A percentile compares a stretch with the other conserved stretches of the same genome.
phyloP scores from a whole-genome alignment of 2,329 filamentous ascomycete genomes.

The Blumeria graminis region DNA sequence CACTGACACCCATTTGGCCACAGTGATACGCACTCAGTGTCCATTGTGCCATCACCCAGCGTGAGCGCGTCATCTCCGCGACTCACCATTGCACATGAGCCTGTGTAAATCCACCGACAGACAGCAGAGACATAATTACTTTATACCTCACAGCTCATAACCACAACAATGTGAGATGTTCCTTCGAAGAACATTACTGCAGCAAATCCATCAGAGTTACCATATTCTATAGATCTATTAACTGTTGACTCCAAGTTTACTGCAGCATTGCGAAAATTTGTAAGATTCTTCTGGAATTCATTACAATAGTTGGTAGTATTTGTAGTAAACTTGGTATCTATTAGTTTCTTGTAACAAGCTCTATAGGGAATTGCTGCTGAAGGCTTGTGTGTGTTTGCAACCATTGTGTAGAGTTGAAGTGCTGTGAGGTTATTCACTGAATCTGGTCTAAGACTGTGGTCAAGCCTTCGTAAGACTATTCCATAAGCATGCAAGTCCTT shows the following conservation, averaged over 20 bases:
- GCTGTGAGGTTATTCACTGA: not conserved
- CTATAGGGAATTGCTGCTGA: not conserved
- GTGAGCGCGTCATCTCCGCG: too few relatives aligned
- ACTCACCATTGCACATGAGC: too few relatives aligned
- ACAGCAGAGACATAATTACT: too few relatives aligned
- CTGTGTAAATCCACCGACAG: too few relatives aligned
- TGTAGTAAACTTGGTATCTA: not conserved
- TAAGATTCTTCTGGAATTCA: not conserved
- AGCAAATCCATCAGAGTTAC: not conserved
- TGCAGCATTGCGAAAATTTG: not conserved
- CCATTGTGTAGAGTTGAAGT: not conserved
- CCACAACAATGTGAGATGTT: not conserved
- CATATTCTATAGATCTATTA: not conserved
- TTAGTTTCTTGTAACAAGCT: not conserved
- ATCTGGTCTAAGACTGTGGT: not conserved
- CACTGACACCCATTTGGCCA: too few relatives aligned
- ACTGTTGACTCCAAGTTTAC: not conserved
- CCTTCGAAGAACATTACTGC: not conserved
- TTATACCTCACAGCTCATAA: too few relatives aligned
- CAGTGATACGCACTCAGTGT: too few relatives aligned
- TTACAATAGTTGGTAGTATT: not conserved
- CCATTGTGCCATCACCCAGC: too few relatives aligned
- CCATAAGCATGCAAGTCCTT: not conserved
- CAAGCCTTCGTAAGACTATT: not conserved
- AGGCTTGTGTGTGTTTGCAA: not conserved